A percentile compares a stretch with the other conserved stretches of the same genome.
Evolutionary conservation across 495 filamentous ascomycete species (phyloP).

Genomic region (Penicillium ucsense): DNA sequence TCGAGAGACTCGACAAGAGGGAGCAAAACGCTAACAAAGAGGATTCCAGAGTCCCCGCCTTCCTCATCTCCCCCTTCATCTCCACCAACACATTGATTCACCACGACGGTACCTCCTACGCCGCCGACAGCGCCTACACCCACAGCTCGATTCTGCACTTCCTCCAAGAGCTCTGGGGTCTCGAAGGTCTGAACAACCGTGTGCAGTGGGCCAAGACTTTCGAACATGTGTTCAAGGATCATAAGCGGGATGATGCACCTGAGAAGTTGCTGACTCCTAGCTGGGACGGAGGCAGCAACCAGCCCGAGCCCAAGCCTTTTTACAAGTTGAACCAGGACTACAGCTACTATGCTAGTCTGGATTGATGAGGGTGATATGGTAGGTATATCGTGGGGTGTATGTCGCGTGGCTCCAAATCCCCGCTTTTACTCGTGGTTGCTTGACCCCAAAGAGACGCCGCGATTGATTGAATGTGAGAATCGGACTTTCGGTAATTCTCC

Average conservation of each 20-base stretch:
- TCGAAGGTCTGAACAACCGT: slow-evolving; percentile 33
- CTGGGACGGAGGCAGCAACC: slow-evolving; percentile 24
- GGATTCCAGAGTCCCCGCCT: slow-evolving; percentile 27
- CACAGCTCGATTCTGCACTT: slow-evolving; percentile 34
- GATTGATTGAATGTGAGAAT: too few relatives aligned
- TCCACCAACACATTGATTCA: slow-evolving; percentile 29
- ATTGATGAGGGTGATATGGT: not conserved
- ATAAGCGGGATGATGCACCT: slow-evolving; percentile 21
- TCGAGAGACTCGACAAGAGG: not conserved
- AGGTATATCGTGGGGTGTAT: too few relatives aligned
- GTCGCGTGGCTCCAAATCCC: too few relatives aligned
- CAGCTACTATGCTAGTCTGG: slow-evolving; percentile 16
- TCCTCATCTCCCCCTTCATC: slow-evolving; percentile 37
- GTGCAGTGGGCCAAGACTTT: slow-evolving; percentile 34
- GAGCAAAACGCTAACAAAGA: not conserved
- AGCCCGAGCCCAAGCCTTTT: slow-evolving; percentile 23
- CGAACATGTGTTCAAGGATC: slow-evolving; percentile 27
- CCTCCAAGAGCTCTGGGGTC: slow-evolving; percentile 32
- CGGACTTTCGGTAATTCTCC: too few relatives aligned
- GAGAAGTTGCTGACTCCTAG: slow-evolving; percentile 20
- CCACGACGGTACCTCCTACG: slow-evolving; percentile 29
- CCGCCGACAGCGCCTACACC: slow-evolving; percentile 32
- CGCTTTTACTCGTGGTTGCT: too few relatives aligned
- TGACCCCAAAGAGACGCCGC: too few relatives aligned
- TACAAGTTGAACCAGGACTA: slow-evolving; percentile 26